A percentile compares a stretch with the other conserved stretches of the same genome.
These are phyloP conservation scores for Gossypium lobatum DNA, from an alignment of 441 rosid genomes.

Conservation along the genomic window DNA sequence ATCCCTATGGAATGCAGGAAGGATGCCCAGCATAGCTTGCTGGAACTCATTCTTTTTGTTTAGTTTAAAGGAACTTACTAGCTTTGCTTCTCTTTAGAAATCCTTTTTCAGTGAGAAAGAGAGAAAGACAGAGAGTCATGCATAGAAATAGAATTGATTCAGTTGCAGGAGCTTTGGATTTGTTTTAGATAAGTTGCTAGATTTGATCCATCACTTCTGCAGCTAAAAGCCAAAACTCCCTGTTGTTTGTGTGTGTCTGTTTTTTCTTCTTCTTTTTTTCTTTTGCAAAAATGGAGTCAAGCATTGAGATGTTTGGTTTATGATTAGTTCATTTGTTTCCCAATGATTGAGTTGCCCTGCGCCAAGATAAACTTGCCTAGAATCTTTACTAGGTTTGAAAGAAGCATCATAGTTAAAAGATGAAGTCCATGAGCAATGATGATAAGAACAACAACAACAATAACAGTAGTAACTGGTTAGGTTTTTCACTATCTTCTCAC, in stretches of 20 bases:
- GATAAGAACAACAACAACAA: slow-evolving; percentile 22
- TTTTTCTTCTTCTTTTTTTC: neutral
- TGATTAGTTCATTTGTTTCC: slow-evolving; percentile 40
- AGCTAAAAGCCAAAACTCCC: slow-evolving; percentile 21
- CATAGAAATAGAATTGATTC: slow-evolving; percentile 29
- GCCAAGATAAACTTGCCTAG: slow-evolving; percentile 25
- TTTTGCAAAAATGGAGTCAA: slow-evolving; percentile 16
- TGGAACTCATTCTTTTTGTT: slow-evolving; percentile 64
- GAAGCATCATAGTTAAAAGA: slow-evolving; percentile 25
- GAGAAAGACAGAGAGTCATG: slow-evolving; percentile 18
- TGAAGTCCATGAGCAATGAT: slow-evolving; percentile 61
- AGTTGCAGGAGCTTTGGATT: slow-evolving; percentile 34
- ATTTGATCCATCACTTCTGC: slow-evolving; percentile 32
- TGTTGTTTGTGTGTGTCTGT: too few species aligned
- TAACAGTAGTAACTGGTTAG: slow-evolving; percentile 55
- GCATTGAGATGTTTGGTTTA: slow-evolving; percentile 3
- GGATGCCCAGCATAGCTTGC: slow-evolving; percentile 57
- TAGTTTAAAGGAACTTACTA: slow-evolving; percentile 47
- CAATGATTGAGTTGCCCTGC: slow-evolving; percentile 59
- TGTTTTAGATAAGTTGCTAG: slow-evolving; percentile 31
- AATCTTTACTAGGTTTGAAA: slow-evolving; percentile 16
- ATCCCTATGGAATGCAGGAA: slow-evolving; percentile 77
- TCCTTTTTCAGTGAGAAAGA: slow-evolving; percentile 27
- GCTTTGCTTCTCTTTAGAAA: slow-evolving; percentile 39
- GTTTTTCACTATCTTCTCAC: slow-evolving; percentile 71